Percentiles rank a stretch among this genome's conserved stretches.
Conservation (phyloP, 352 stramenopile species). For the Phytophthora megakarya region DNA sequence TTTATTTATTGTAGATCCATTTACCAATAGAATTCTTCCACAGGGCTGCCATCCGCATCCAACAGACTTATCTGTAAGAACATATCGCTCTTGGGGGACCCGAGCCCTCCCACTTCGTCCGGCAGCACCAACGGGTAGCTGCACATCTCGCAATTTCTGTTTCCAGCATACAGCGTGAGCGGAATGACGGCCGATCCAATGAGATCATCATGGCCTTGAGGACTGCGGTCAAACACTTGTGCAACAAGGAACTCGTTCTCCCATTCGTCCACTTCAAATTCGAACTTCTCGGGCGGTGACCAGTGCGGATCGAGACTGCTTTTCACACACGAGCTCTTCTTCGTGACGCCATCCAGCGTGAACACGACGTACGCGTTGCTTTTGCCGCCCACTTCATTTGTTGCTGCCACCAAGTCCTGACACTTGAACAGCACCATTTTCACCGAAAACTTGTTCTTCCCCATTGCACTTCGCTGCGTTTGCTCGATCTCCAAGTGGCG, state of each 20-base stretch:
- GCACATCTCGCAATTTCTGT: slow-evolving; percentile 66
- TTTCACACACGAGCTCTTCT: slow-evolving; percentile 68
- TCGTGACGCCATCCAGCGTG: slow-evolving; percentile 44
- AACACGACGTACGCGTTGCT: slow-evolving; percentile 79
- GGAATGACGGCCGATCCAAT: slow-evolving; percentile 78
- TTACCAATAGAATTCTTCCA: slow-evolving; percentile 54
- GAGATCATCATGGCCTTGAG: slow-evolving; percentile 55
- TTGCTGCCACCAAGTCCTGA: slow-evolving; percentile 52
- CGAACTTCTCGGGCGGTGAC: slow-evolving; percentile 71
- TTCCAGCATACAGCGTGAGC: slow-evolving; percentile 64
- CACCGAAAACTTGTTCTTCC: slow-evolving; percentile 45
- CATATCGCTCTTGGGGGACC: slow-evolving; percentile 63
- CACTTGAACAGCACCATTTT: slow-evolving; percentile 68
- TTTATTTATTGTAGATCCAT: background rate
- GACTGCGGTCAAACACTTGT: slow-evolving; percentile 71
- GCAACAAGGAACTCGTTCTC: slow-evolving; percentile 70
- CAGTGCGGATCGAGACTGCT: slow-evolving; percentile 74
- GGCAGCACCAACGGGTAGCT: slow-evolving; percentile 75
- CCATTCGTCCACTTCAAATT: slow-evolving; percentile 68
- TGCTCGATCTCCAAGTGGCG: background rate
- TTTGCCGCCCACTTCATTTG: slow-evolving; percentile 63
- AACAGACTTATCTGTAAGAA: slow-evolving; percentile 68
- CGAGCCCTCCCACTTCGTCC: slow-evolving; percentile 58
- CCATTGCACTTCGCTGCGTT: slow-evolving; percentile 11
- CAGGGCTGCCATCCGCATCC: slow-evolving; percentile 51